Percentiles rank a stretch among this genome's conserved stretches.
These are phyloP conservation scores for Auricularia auricula-judae DNA, from an alignment of 768 basidiomycete species.

Conservation along the genomic window DNA sequence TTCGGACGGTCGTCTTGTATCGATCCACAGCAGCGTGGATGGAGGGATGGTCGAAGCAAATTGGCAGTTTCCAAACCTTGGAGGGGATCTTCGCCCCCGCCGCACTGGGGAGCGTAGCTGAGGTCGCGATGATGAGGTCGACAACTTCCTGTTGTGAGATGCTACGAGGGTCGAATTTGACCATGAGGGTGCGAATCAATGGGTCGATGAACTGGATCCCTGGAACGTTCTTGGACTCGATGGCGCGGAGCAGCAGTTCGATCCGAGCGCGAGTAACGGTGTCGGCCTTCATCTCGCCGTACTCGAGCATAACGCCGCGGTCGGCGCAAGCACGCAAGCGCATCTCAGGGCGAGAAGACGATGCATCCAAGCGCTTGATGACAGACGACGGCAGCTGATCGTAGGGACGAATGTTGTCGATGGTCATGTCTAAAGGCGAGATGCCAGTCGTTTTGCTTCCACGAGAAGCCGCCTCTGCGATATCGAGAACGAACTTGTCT, in stretches of 20 bases:
- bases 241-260: conserved; percentile 39
- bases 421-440: no score
- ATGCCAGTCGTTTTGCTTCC: no score
- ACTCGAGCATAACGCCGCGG: conserved; percentile 51
- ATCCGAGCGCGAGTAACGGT: conserved; percentile 44
- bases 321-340: conserved; percentile 25
- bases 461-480: no score
- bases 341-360: conserved; percentile 26
- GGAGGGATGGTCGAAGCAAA: conserved; percentile 52
- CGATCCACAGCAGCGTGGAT: conserved; percentile 41
- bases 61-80: conserved; percentile 47
- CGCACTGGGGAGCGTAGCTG: no score
- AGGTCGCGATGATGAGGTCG: no score
- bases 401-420: no score
- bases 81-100: conserved; percentile 27
- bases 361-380: conserved; percentile 8
- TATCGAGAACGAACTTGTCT: no score
- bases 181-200: no score
- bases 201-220: no score
- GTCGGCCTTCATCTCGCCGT: conserved; percentile 43
- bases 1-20: conserved; percentile 45
- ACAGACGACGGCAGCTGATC: no score
- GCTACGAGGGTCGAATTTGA: no score
- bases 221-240: conserved; percentile 13
- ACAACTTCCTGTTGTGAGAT: no score